These are phyloP conservation scores for Alternaria triticina DNA, from an alignment of 2,329 filamentous ascomycete species.

Conservation along the genomic window DNA sequence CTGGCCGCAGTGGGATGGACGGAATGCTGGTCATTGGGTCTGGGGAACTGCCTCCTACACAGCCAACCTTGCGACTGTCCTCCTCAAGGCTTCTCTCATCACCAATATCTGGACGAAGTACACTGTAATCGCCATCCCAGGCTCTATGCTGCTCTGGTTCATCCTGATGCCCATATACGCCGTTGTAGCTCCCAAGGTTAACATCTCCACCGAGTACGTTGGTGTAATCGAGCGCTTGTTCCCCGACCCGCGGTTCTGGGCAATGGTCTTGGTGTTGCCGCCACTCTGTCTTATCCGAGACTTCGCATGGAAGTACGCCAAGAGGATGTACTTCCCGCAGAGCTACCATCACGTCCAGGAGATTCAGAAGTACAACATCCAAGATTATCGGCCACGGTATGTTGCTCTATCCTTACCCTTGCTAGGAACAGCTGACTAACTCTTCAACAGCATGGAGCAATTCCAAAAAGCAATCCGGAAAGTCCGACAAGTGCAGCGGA, in stretches of 20 bases:
- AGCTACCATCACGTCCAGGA: conserved; percentile 98
- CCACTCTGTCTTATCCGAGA: conserved; percentile 84
- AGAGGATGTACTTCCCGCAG: conserved; percentile 96
- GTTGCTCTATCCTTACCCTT: too few relatives aligned
- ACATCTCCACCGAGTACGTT: conserved; percentile 82
- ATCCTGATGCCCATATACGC: conserved; percentile 88
- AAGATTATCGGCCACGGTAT: conserved; percentile 94
- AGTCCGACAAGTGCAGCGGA: conserved; percentile 95
- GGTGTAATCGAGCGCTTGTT: conserved; percentile 85
- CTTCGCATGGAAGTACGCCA: conserved; percentile 95
- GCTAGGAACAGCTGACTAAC: background rate
- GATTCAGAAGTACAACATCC: conserved; percentile 99
- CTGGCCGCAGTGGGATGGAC: conserved; percentile 77
- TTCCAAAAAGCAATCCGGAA: conserved; percentile 99
- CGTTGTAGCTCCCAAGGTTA: conserved; percentile 80
- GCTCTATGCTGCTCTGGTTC: conserved; percentile 90
- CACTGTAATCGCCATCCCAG: conserved; percentile 92
- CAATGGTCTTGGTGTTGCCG: conserved; percentile 82
- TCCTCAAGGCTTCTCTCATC: conserved; percentile 92
- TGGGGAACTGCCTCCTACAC: conserved; percentile 97
- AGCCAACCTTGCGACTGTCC: conserved; percentile 87
- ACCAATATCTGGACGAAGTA: conserved; percentile 99
- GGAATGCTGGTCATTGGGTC: conserved; percentile 91
- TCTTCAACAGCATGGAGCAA: conserved; percentile 82
- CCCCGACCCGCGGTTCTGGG: conserved; percentile 84